These are phyloP conservation scores for Aspergillus texensis DNA, from an alignment of 2,329 filamentous ascomycete species.

Conservation along the genomic window DNA sequence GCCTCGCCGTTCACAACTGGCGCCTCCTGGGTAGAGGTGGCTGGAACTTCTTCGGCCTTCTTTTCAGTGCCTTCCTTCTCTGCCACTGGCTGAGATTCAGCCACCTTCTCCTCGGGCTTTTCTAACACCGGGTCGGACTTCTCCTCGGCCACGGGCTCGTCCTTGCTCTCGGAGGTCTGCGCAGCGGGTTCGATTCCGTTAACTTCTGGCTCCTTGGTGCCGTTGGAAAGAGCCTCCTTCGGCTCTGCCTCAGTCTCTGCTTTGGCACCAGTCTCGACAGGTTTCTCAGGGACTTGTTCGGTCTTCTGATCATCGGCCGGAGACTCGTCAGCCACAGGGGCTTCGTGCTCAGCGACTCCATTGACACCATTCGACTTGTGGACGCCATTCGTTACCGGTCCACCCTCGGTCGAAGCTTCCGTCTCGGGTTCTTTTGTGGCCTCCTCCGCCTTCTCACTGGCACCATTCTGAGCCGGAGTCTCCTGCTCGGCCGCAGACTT, in stretches of 20 bases:
- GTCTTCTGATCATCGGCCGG: slow-evolving; percentile 12
- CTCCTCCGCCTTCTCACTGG: slow-evolving; percentile 18
- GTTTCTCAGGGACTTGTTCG: slow-evolving; percentile 9
- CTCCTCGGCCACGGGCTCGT: slow-evolving; percentile 1
- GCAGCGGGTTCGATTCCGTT: slow-evolving; percentile 16
- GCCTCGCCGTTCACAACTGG: slow-evolving; percentile 1
- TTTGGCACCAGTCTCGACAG: slow-evolving; percentile 6
- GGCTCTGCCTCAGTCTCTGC: slow-evolving; percentile 3
- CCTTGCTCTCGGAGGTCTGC: slow-evolving; percentile 10
- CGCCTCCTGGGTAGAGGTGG: neutral
- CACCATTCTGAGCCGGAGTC: slow-evolving; percentile 14
- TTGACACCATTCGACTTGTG: slow-evolving; percentile 13
- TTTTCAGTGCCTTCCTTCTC: neutral
- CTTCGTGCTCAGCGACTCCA: slow-evolving; percentile 7
- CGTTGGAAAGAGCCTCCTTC: slow-evolving; percentile 10
- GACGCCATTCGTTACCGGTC: slow-evolving; percentile 6
- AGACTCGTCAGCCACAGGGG: slow-evolving; percentile 6
- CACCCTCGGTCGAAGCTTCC: slow-evolving; percentile 1
- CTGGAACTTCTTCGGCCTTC: slow-evolving; percentile 9
- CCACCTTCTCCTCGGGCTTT: slow-evolving; percentile 2
- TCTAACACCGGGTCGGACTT: slow-evolving; percentile 5
- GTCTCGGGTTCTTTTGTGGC: slow-evolving; percentile 15
- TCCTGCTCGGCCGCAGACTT: slow-evolving; percentile 14
- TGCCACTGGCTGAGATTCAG: slow-evolving; percentile 4
- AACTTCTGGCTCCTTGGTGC: slow-evolving; percentile 11